Evolutionary conservation across 2,329 filamentous ascomycete genomes (phyloP), one percentile per base, ranked within the genome.

Genomic region (Hawksworthiomyces lignivorus): DNA sequence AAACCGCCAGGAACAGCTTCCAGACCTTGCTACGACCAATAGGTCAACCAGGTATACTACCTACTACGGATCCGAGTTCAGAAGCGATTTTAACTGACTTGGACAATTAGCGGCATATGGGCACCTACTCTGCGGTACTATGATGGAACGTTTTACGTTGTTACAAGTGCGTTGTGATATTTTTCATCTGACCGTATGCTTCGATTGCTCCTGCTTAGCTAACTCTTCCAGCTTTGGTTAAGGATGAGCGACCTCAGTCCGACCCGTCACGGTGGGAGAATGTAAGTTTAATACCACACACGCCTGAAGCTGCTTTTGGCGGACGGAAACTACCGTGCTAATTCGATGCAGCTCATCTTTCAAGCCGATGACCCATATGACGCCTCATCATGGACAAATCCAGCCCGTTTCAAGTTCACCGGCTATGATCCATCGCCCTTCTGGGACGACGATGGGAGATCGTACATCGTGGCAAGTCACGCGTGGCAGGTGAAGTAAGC

Each of bases 341-440:
- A n/a, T n/a, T n/a, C n/a, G n/a, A 20, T 14, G 7, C 20, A 65
- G 62, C 47, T 69, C 32, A 64, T 73, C 36, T 70, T 72, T 55
- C 62, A 62, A 29, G 62, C 64, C 1, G 55, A 57, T 2, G 52
- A 73, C 39, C 64, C 65, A 0, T 73, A 61, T 48, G 54, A 67
- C 29, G 52, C 59, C 5, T 31, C 47, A 11, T 56, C 68, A 0
- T 77, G 73, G 72, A 64, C 63, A 1, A 59, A 70, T 39, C 65
- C 72, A 0, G 51, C 69, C 0, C 63, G 68, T 39, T 74, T 73
- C 49, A 59, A 68, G 11, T 70, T 71, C 32, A 57, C 62, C 8
- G 70, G 69, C 1, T 73, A 73, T 39, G 76, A 80, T 40, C 70
- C 73, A 0, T 68, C 65, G 26, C 64, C 69, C 7, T 73, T 75